Percentiles rank a stretch among this genome's conserved stretches.
These are phyloP conservation scores for Volvox carteri DNA, from an alignment of 163 green algal genomes.

Conservation along the genomic window DNA sequence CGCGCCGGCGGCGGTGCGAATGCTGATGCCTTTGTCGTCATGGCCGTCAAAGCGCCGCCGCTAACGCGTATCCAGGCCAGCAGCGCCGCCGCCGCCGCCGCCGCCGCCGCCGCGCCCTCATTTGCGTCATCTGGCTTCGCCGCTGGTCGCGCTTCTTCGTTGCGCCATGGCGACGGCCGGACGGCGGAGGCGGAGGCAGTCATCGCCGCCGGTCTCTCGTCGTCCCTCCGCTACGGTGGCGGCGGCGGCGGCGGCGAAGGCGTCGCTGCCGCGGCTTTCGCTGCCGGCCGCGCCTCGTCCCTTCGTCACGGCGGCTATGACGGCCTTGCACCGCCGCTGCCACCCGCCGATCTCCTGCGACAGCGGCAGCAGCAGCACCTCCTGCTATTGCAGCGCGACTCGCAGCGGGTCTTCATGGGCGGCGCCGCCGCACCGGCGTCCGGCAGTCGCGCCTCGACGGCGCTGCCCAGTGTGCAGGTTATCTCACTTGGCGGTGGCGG, in stretches of 20 bases:
- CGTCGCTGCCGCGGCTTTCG: background rate
- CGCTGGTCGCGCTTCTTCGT: background rate
- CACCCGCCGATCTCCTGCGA: conserved; percentile 2
- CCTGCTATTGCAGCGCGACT: conserved; percentile 37
- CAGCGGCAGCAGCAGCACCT: conserved; percentile 23
- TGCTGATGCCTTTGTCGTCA: no score
- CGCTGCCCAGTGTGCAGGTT: conserved; percentile 38
- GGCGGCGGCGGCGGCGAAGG: no score
- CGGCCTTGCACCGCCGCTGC: background rate
- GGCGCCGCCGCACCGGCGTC: background rate
- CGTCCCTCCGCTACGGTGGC: background rate
- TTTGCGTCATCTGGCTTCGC: no score
- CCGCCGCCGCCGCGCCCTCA: no score
- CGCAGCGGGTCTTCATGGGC: conserved; percentile 7
- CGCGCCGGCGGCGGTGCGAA: no score
- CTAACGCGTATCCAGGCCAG: background rate
- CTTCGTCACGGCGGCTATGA: background rate
- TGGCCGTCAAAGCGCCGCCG: background rate
- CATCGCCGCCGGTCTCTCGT: no score
- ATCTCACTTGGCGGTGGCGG: background rate
- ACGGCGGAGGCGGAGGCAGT: background rate
- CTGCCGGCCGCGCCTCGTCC: background rate
- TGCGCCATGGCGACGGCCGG: background rate
- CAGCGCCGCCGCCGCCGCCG: background rate
- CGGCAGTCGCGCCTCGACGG: background rate